Conservation (phyloP, 1,139 yeast genomes). For the Saccharomycopsis crataegensis region DNA sequence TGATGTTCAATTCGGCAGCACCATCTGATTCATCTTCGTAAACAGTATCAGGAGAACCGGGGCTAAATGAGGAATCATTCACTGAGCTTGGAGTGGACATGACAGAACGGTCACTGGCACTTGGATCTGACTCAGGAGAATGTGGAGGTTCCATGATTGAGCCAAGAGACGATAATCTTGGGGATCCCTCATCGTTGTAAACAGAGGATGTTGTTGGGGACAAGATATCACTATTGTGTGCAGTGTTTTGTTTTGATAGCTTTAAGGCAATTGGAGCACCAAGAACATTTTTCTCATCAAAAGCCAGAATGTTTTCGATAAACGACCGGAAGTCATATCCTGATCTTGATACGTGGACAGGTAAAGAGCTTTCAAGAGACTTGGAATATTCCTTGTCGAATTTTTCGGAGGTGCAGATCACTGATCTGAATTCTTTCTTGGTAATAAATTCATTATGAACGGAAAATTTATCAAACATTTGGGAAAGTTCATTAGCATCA, state of each 20-base stretch:
- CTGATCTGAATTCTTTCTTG: constrained; percentile 14
- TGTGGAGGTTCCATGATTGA: no score
- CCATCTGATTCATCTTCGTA: neutral
- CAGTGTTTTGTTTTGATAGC: no score
- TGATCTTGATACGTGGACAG: constrained; percentile 9
- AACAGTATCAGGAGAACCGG: constrained; percentile 2
- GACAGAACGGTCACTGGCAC: no score
- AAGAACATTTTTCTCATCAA: neutral
- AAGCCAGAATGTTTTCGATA: neutral
- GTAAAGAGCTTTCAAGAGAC: constrained; percentile 9
- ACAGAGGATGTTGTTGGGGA: no score
- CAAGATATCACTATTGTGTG: no score
- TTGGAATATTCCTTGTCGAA: constrained; percentile 8
- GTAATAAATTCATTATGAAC: constrained; percentile 6
- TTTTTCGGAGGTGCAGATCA: neutral
- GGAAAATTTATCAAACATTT: neutral
- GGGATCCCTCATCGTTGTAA: no score
- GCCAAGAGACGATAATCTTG: no score
- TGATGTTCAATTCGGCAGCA: neutral
- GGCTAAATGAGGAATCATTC: no score
- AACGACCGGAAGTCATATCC: constrained; percentile 13
- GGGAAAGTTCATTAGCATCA: neutral
- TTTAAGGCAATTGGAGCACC: no score
- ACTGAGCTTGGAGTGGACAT: no score
- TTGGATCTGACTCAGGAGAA: no score